Evolutionary conservation across 176 grass and related monocot genomes (phyloP).

Genomic region (Elaeis guineensis): DNA sequence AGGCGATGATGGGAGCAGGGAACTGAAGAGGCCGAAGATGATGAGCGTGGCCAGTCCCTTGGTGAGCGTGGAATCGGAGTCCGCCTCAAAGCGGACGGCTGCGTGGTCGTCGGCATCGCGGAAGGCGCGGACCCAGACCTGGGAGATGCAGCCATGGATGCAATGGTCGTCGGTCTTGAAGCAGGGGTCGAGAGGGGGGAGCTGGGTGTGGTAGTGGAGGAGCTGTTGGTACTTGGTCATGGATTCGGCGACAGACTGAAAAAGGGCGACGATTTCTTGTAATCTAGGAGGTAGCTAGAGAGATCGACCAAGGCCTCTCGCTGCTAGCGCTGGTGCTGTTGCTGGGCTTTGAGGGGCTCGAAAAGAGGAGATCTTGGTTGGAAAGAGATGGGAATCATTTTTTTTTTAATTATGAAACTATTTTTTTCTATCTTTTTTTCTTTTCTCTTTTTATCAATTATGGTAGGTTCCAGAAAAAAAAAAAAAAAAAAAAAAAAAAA

Average conservation of each 20-base stretch:
- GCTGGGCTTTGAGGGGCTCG: slow-evolving; percentile 28
- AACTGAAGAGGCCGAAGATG: slow-evolving; percentile 63
- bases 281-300: slow-evolving; percentile 47
- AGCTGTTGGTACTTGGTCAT: slow-evolving; percentile 90
- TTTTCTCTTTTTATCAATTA: no score
- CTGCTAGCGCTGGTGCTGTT: slow-evolving; percentile 6
- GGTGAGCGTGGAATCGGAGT: slow-evolving; percentile 76
- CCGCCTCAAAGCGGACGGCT: slow-evolving; percentile 59
- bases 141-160: slow-evolving; percentile 69
- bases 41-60: slow-evolving; percentile 89
- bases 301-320: slow-evolving; percentile 27
- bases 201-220: slow-evolving; percentile 61
- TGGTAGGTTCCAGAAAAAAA: no score
- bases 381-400: slow-evolving; percentile 71
- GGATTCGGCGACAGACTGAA: slow-evolving; percentile 62
- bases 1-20: slow-evolving; percentile 36
- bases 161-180: slow-evolving; percentile 67
- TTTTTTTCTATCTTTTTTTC: no score
- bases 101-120: slow-evolving; percentile 31
- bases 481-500: no score
- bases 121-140: slow-evolving; percentile 96
- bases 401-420: no score
- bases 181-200: slow-evolving; percentile 55
- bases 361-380: slow-evolving; percentile 25
- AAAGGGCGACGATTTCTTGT: slow-evolving; percentile 58